Conservation (phyloP, 2,329 filamentous ascomycete genomes). For the Aspergillus fumigatiaffinis region DNA sequence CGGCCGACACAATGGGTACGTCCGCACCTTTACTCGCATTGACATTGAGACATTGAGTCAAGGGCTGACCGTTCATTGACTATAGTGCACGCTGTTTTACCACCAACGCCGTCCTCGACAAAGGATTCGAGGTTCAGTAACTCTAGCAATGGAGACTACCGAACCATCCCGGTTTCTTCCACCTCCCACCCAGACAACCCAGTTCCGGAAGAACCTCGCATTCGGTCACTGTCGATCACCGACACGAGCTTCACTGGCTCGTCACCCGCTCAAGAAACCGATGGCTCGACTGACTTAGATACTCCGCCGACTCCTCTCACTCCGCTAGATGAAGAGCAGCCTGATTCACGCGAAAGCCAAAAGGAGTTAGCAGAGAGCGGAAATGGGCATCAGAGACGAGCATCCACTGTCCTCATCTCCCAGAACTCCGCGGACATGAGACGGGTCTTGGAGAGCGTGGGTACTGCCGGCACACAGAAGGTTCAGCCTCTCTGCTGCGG, state of each 20-base stretch:
- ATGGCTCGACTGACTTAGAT: slow-evolving; percentile 35
- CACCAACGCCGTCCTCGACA: slow-evolving; percentile 22
- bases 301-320: slow-evolving; percentile 42
- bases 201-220: slow-evolving; percentile 45
- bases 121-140: slow-evolving; percentile 20
- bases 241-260: slow-evolving; percentile 29
- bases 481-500: slow-evolving; percentile 62
- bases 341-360: slow-evolving; percentile 30
- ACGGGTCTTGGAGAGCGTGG: slow-evolving; percentile 53
- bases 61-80: not conserved
- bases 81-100: slow-evolving; percentile 30
- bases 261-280: slow-evolving; percentile 26
- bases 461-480: slow-evolving; percentile 52
- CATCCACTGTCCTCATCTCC: slow-evolving; percentile 51
- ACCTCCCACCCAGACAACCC: slow-evolving; percentile 47
- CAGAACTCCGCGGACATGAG: slow-evolving; percentile 57
- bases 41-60: not conserved
- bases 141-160: slow-evolving; percentile 22
- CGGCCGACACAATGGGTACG: slow-evolving; percentile 18
- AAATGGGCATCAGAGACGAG: slow-evolving; percentile 35
- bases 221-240: slow-evolving; percentile 35
- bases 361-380: slow-evolving; percentile 14
- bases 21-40: not conserved
- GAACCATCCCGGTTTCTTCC: slow-evolving; percentile 33
- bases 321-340: slow-evolving; percentile 35